phyloP scores from a whole-genome alignment of 2,329 filamentous ascomycete species.

The Tolypocladium inflatum region DNA sequence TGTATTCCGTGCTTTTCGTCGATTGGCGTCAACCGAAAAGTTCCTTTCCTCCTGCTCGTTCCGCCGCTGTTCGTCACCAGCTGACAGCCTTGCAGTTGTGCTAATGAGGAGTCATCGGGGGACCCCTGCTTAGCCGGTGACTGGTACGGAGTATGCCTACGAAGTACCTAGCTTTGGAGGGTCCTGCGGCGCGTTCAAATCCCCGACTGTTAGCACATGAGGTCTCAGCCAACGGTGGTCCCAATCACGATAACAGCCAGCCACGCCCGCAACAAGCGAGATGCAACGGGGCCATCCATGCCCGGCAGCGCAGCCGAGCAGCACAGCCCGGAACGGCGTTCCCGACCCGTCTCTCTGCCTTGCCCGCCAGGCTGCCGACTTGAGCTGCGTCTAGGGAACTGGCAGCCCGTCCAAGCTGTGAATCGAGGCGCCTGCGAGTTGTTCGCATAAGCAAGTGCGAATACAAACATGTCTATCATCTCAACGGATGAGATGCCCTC shows the following conservation, averaged over 20 bases:
- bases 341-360: neutral
- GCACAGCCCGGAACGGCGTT: neutral
- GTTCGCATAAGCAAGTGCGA: neutral
- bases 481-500: neutral
- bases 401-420: neutral
- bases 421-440: too few species aligned
- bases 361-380: neutral
- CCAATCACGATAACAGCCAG: neutral
- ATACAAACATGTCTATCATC: neutral
- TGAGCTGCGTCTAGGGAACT: neutral
- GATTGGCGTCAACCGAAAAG: neutral
- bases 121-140: neutral
- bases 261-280: neutral
- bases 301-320: neutral
- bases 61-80: neutral
- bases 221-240: neutral
- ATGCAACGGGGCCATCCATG: neutral
- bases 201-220: neutral
- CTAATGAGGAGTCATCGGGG: slow-evolving; percentile 5
- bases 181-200: neutral
- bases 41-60: neutral
- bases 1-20: neutral
- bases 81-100: neutral
- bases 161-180: neutral
- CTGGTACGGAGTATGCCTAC: too few species aligned